Evolutionary conservation across 768 basidiomycete genomes (phyloP).

Genomic region (Trametes gibbosa): DNA sequence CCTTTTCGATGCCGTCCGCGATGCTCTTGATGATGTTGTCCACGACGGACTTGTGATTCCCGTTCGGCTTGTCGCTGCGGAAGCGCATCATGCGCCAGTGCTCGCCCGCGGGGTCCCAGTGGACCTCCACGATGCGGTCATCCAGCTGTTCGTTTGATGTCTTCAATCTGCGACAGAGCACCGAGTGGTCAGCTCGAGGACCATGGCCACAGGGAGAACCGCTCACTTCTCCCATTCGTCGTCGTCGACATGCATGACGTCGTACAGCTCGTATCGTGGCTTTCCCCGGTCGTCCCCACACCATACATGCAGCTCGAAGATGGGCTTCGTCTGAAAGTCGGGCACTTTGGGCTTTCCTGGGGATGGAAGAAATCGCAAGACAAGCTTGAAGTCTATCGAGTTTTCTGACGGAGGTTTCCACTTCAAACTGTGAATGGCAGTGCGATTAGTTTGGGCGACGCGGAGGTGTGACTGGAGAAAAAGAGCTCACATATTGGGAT

Average conservation of each 20-base stretch:
- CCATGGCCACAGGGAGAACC: background rate
- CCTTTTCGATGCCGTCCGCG: slow-evolving; percentile 89
- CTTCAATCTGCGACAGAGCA: slow-evolving; percentile 63
- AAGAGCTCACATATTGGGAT: slow-evolving; percentile 72
- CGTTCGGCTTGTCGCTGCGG: slow-evolving; percentile 89
- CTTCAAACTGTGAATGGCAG: slow-evolving; percentile 67
- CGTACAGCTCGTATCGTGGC: slow-evolving; percentile 77
- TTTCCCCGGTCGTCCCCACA: slow-evolving; percentile 60
- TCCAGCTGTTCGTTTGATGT: slow-evolving; percentile 81
- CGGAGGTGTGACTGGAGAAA: slow-evolving; percentile 1
- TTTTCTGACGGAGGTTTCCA: slow-evolving; percentile 99
- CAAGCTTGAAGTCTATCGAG: slow-evolving; percentile 95
- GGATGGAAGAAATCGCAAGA: slow-evolving; percentile 85
- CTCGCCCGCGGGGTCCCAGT: slow-evolving; percentile 70
- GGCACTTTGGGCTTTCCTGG: slow-evolving; percentile 52
- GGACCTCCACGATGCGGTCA: slow-evolving; percentile 91
- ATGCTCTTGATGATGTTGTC: slow-evolving; percentile 90
- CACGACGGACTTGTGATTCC: slow-evolving; percentile 83
- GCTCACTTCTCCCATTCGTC: slow-evolving; percentile 92
- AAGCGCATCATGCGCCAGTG: slow-evolving; percentile 93
- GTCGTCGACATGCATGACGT: slow-evolving; percentile 81
- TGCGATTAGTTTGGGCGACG: background rate
- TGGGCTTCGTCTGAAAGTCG: slow-evolving; percentile 81
- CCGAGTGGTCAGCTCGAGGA: background rate
- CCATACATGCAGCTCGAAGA: slow-evolving; percentile 83